Percentiles rank a stretch among this genome's conserved stretches.
phyloP scores from a whole-genome alignment of 2,329 filamentous ascomycete genomes.

The Sporothrix globosa region DNA sequence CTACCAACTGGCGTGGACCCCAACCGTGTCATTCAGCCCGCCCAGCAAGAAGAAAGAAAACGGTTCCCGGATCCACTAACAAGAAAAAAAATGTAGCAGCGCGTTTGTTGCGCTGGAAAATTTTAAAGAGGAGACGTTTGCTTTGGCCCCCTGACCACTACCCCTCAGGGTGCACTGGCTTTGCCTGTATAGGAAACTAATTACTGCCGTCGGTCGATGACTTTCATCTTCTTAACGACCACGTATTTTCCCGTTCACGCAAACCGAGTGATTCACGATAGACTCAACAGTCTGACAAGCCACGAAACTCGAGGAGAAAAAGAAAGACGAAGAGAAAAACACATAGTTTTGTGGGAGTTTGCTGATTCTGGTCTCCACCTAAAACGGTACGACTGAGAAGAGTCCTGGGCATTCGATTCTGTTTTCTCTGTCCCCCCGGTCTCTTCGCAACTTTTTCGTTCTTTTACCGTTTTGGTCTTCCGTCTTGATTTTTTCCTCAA shows the following conservation, averaged over 20 bases:
- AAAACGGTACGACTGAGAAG: not conserved
- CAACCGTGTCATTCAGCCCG: conserved; percentile 9
- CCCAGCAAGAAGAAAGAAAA: conserved; percentile 24
- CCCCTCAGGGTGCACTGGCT: conserved; percentile 32
- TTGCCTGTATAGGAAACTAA: conserved; percentile 18
- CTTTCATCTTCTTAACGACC: conserved; percentile 26
- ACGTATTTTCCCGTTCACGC: conserved; percentile 33
- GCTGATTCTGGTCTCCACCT: not conserved
- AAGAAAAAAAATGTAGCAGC: conserved; percentile 35
- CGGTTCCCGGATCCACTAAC: conserved; percentile 38
- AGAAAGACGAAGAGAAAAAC: not conserved
- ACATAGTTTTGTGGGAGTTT: not conserved
- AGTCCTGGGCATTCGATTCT: not conserved
- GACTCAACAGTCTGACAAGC: conserved; percentile 1
- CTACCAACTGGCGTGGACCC: conserved; percentile 16
- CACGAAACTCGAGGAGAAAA: not conserved
- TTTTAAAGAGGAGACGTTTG: conserved; percentile 19
- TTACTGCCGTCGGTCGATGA: not conserved
- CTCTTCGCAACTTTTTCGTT: not conserved
- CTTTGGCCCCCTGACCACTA: conserved; percentile 24
- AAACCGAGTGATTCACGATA: conserved; percentile 26
- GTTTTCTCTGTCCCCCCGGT: not conserved
- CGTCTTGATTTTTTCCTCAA: not conserved
- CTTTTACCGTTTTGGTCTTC: conserved; percentile 11
- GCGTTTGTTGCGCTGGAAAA: conserved; percentile 29